These are phyloP conservation scores for Pochonia chlamydosporia DNA, from an alignment of 2,329 filamentous ascomycete genomes.

Conservation along the genomic window DNA sequence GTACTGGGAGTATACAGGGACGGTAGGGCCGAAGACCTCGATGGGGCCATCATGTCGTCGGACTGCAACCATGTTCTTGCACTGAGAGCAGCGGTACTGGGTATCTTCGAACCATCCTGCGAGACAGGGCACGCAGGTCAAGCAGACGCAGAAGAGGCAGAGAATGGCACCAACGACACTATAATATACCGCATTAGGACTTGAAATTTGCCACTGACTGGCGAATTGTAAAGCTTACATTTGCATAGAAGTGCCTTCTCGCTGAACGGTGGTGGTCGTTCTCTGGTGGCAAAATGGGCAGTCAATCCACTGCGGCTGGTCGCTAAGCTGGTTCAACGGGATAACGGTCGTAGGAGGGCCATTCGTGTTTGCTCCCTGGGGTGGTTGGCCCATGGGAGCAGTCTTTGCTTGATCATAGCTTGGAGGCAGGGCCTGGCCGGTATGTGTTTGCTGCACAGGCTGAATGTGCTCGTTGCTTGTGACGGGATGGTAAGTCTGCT, in stretches of 20 bases:
- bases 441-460: neutral
- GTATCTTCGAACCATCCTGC: conserved; percentile 26
- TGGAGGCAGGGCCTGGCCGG: neutral
- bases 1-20: conserved; percentile 12
- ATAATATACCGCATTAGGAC: neutral
- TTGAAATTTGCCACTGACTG: neutral
- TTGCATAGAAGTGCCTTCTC: conserved; percentile 21
- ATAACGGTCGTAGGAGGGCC: conserved; percentile 1
- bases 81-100: conserved; percentile 22
- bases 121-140: conserved; percentile 25
- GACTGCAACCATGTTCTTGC: conserved; percentile 22
- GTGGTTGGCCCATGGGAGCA: conserved; percentile 1
- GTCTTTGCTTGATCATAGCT: conserved; percentile 3
- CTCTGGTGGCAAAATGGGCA: conserved; percentile 23
- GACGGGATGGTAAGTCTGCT: neutral
- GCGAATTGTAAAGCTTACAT: conserved; percentile 12
- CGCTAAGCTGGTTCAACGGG: conserved; percentile 18
- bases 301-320: conserved; percentile 21
- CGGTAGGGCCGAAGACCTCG: conserved; percentile 15
- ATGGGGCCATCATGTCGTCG: conserved; percentile 15
- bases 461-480: neutral
- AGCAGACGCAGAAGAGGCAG: conserved; percentile 25
- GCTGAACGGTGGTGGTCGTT: conserved; percentile 15
- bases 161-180: conserved; percentile 22
- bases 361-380: neutral